A percentile compares a stretch with the other conserved stretches of the same genome.
These are phyloP conservation scores for Leccinum ponderosum DNA, from an alignment of 1,284 basidiomycete genomes.

Conservation along the genomic window DNA sequence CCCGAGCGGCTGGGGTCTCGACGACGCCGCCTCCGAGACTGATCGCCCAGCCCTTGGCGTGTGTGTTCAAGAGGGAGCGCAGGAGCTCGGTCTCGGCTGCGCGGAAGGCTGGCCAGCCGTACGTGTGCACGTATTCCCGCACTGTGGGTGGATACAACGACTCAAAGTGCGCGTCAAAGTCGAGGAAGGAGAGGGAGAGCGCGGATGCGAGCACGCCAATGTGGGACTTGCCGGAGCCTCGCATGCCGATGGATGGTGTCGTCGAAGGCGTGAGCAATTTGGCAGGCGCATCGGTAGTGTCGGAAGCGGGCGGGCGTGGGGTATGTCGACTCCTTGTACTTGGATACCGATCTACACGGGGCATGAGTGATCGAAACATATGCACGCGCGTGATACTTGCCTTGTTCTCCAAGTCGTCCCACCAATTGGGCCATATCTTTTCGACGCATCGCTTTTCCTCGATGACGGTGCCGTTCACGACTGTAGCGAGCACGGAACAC, in stretches of 20 bases:
- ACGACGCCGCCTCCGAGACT: too few relatives aligned
- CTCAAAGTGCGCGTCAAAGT: conserved; percentile 82
- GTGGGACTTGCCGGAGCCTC: conserved; percentile 94
- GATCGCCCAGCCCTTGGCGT: conserved; percentile 54
- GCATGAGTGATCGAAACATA: background rate
- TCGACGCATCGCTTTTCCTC: conserved; percentile 99
- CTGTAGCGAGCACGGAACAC: conserved; percentile 85
- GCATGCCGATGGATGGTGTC: conserved; percentile 79
- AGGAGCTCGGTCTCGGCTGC: conserved; percentile 60
- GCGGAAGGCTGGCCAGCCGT: conserved; percentile 83
- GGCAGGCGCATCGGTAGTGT: conserved; percentile 36
- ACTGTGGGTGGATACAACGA: conserved; percentile 64
- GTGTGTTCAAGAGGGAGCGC: conserved; percentile 57
- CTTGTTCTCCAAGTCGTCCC: conserved; percentile 90
- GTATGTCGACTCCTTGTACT: conserved; percentile 84
- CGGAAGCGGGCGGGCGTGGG: conserved; percentile 40
- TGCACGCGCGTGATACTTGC: conserved; percentile 39
- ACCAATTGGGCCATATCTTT: conserved; percentile 99
- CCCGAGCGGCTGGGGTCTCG: too few relatives aligned
- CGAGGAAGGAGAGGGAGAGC: conserved; percentile 76
- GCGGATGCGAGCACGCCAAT: conserved; percentile 82
- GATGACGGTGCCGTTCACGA: conserved; percentile 76
- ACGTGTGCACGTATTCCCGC: conserved; percentile 75
- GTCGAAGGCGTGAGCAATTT: conserved; percentile 18
- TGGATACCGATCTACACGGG: conserved; percentile 79